Percentiles rank a stretch among this genome's conserved stretches.
phyloP scores from a whole-genome alignment of 768 basidiomycete genomes.

The Kockovaella imperatae region DNA sequence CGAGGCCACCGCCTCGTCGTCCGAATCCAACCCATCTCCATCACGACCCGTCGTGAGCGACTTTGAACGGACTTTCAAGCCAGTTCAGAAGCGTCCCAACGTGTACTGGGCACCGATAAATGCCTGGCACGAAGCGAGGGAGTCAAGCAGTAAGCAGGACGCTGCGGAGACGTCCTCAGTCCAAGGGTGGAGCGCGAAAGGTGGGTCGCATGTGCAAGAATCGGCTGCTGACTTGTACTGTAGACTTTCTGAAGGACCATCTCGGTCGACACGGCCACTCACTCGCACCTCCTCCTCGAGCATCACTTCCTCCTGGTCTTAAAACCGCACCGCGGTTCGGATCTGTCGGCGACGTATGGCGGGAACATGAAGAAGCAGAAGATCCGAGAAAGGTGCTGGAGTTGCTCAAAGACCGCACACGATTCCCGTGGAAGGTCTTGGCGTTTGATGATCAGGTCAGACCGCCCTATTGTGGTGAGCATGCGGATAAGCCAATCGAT shows the following conservation, averaged over 20 bases:
- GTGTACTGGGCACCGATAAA: constrained; percentile 36
- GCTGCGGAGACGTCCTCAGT: constrained; percentile 1
- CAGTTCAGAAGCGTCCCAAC: constrained; percentile 19
- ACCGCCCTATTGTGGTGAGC: constrained; percentile 77
- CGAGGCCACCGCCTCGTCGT: neutral
- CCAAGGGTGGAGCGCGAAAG: neutral
- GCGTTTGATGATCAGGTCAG: constrained; percentile 76
- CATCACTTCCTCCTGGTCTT: constrained; percentile 13
- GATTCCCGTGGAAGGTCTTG: constrained; percentile 69
- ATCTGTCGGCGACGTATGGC: constrained; percentile 29
- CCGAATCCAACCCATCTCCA: neutral
- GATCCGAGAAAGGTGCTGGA: constrained; percentile 60
- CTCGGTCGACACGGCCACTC: constrained; percentile 11
- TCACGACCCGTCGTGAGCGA: constrained; percentile 17
- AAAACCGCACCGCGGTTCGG: constrained; percentile 26
- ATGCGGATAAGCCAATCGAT: neutral
- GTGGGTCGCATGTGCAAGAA: neutral
- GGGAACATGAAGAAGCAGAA: constrained; percentile 54
- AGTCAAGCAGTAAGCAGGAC: neutral
- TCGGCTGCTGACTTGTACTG: neutral
- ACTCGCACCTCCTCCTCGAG: neutral
- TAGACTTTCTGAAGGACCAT: constrained; percentile 26
- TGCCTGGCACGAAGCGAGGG: constrained; percentile 9
- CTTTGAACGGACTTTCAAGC: constrained; percentile 30
- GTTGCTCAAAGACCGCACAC: constrained; percentile 56